These are phyloP conservation scores for Phytophthora hybrid DNA, from an alignment of 352 stramenopile genomes.

Conservation along the genomic window DNA sequence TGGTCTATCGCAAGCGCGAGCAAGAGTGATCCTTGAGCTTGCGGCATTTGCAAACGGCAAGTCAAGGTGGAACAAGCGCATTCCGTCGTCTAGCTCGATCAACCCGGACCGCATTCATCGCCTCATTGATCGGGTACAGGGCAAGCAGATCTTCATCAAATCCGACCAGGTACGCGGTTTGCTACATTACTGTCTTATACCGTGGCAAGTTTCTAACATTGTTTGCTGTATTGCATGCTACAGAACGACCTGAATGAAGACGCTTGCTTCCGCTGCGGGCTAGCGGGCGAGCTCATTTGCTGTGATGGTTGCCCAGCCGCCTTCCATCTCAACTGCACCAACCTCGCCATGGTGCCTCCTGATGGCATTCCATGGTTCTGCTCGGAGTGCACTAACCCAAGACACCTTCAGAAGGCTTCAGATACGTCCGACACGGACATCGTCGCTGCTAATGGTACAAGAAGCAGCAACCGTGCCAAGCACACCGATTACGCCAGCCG, in stretches of 20 bases:
- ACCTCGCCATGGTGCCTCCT: slow-evolving; percentile 65
- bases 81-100: slow-evolving; percentile 54
- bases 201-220: slow-evolving; percentile 10
- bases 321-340: slow-evolving; percentile 83
- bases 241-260: slow-evolving; percentile 88
- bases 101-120: slow-evolving; percentile 71
- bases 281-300: slow-evolving; percentile 80
- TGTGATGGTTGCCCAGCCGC: slow-evolving; percentile 82
- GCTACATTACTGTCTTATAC: neutral
- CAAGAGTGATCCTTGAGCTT: slow-evolving; percentile 59
- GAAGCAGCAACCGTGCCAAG: slow-evolving; percentile 17
- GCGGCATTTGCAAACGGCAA: slow-evolving; percentile 66
- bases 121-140: slow-evolving; percentile 75
- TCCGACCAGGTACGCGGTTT: slow-evolving; percentile 58
- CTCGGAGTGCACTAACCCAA: slow-evolving; percentile 66
- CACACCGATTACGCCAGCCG: slow-evolving; percentile 38
- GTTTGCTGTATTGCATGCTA: slow-evolving; percentile 8
- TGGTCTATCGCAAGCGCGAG: slow-evolving; percentile 65
- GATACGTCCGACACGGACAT: slow-evolving; percentile 18
- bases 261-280: slow-evolving; percentile 75
- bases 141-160: slow-evolving; percentile 64
- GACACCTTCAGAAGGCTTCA: slow-evolving; percentile 39
- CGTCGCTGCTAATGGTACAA: slow-evolving; percentile 27
- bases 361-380: slow-evolving; percentile 76
- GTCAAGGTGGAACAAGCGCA: slow-evolving; percentile 76